These are phyloP conservation scores for Suillus spraguei DNA, from an alignment of 768 basidiomycete genomes.

Conservation along the genomic window DNA sequence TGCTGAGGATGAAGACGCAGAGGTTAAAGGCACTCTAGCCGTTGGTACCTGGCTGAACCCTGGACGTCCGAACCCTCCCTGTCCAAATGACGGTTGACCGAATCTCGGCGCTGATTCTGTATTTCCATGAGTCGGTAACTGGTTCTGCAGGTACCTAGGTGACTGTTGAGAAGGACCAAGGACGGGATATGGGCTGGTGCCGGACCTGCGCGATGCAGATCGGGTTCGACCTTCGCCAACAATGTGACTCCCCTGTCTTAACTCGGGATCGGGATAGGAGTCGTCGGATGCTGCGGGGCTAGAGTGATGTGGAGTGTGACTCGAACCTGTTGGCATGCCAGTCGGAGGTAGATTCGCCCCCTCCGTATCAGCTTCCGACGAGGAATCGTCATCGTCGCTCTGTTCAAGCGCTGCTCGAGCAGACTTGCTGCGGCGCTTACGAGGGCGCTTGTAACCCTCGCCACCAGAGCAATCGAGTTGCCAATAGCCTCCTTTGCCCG, in stretches of 20 bases:
- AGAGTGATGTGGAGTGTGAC: background rate
- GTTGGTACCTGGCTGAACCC: conserved; percentile 13
- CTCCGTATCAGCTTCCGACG: conserved; percentile 30
- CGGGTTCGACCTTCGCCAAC: conserved; percentile 38
- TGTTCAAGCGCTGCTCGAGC: conserved; percentile 29
- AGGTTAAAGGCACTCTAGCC: conserved; percentile 3
- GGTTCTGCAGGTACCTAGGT: conserved; percentile 28
- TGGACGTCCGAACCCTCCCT: conserved; percentile 16
- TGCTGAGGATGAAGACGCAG: conserved; percentile 10
- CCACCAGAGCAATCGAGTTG: conserved; percentile 52
- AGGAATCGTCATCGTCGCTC: conserved; percentile 27
- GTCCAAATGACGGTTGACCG: conserved; percentile 29
- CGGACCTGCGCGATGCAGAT: conserved; percentile 24
- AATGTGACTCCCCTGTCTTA: conserved; percentile 36
- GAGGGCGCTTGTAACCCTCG: conserved; percentile 61
- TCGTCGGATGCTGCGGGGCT: conserved; percentile 31
- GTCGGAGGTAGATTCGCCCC: conserved; percentile 11
- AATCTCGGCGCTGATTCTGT: conserved; percentile 16
- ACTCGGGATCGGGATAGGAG: conserved; percentile 38
- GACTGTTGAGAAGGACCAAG: conserved; percentile 23
- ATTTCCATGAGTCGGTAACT: conserved; percentile 24
- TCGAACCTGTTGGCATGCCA: conserved; percentile 6
- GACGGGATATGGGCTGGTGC: conserved; percentile 29
- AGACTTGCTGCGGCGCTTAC: conserved; percentile 53
- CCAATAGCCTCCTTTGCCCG: conserved; percentile 75